Base-by-base conservation (phyloP, 2,329 filamentous ascomycete genomes). In the Alternaria incomplexa region DNA sequence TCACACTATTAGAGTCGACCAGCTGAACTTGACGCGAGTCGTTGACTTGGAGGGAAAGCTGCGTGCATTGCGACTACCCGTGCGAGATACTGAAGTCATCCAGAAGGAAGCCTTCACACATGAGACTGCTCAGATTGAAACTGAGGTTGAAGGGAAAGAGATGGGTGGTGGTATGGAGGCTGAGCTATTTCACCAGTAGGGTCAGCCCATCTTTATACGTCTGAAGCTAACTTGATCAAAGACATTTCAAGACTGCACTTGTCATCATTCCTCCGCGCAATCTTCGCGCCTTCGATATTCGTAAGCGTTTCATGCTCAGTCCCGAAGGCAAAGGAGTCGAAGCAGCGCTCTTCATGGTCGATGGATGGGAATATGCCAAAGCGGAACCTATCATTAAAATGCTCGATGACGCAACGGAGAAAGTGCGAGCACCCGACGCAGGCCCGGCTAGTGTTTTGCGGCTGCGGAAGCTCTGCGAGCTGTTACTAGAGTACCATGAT, bases 171-270 rank as follows among this genome's bases (percentile, higher is more conserved):
- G 0, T 0, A 36, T 0, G 0, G 32, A 36, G 32, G 32, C 32
- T 36, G 0, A 0, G 7, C 0, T 36, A n/a, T 36, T 36, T 0
- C 32, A 36, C 32, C 32, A 36, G 32, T 36, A 36, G n/a, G 32
- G 2, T 36, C 3, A 1, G 7, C 1, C 0, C 32, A 0, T 36
- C 8, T n/a, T 0, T 36, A n/a, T 0, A 1, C 2, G 15, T 36
- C 15, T n/a, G 32, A 3, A 36, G 15, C 32, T 36, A 36, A 36
- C 32, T 36, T 0, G 7, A 36, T 36, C 0, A n/a, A 36, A 36
- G 15, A n/a, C 15, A 36, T 36, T 0, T 36, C 32, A 36, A 36
- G 15, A 36, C 15, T 36, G 32, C 32, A 8, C 32, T 36, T 15
- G 32, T 36, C 7, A 36, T 36, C 15, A n/a, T 36, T n/a, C 32